Percentiles rank a stretch among this genome's conserved stretches.
Evolutionary conservation across 805 yeast species (phyloP).

Genomic region (Pichia thaimueangensis): DNA sequence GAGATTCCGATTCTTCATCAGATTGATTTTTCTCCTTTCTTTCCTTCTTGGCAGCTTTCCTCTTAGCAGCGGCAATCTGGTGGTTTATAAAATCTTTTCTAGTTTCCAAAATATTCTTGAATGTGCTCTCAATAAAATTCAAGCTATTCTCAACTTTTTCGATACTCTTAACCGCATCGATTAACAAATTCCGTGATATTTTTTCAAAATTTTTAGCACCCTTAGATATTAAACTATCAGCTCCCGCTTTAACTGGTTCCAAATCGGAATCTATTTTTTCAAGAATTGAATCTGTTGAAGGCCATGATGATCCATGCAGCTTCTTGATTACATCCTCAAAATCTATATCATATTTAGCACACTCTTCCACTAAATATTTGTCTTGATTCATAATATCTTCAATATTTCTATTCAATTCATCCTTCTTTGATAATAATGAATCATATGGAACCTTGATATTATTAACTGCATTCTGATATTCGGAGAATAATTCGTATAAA

Average conservation of each 20-base stretch:
- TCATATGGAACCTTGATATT: constrained; percentile 34
- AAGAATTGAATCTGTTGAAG: constrained; percentile 34
- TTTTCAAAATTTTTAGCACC: background rate
- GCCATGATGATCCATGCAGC: constrained; percentile 3
- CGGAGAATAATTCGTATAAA: constrained; percentile 3
- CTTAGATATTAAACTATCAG: background rate
- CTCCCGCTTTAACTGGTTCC: background rate
- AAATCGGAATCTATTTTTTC: constrained; percentile 7
- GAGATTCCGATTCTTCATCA: background rate
- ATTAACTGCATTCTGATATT: constrained; percentile 32
- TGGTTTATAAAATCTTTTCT: constrained; percentile 25
- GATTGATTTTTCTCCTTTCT: constrained; percentile 12
- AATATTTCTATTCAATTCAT: constrained; percentile 1
- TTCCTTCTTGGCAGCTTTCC: constrained; percentile 17
- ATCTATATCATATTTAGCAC: constrained; percentile 40
- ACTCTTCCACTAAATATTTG: background rate
- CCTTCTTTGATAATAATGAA: constrained; percentile 22
- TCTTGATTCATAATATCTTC: constrained; percentile 2
- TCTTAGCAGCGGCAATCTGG: constrained; percentile 3
- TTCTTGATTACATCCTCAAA: constrained; percentile 37
- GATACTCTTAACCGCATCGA: constrained; percentile 26
- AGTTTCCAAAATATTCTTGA: constrained; percentile 24
- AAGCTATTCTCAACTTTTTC: constrained; percentile 19
- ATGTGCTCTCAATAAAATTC: constrained; percentile 14
- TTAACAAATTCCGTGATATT: constrained; percentile 21